Base-by-base conservation (phyloP, 176 grass and related monocot genomes). In the Carex myosuroides region DNA sequence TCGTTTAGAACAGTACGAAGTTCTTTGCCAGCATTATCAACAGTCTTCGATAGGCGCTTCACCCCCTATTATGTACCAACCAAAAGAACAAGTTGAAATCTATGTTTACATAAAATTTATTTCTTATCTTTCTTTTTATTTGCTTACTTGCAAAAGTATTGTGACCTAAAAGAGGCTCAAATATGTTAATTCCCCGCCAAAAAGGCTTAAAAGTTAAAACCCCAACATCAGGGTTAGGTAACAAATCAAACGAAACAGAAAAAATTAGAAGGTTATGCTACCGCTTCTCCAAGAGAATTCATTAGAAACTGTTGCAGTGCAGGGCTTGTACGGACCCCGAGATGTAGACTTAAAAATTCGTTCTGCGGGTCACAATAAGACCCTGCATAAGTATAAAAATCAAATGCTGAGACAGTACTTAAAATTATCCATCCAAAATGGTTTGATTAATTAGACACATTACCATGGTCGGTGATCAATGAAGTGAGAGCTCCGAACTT, bases 291-390 rank as follows among this genome's bases (percentile, higher is more conserved):
- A 79, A 98, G 92, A 85, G 95, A 93, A 88, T 79, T 94, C 79
- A 89, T 85, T 82, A 98, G 83, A 90, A 98, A 98, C 52, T 98
- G 95, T 79, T 93, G 95, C 85, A 98, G 92, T 70, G 91, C 92
- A 62, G 92, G 92, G 81, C 95, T 98, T 70, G 89, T 91, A 54
- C 86, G 89, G 85, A 90, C 90, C 10, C 95, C 95, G 75, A 91
- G 92, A 84, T 94, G 84, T 85, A 98, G 88, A 78, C 92, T 94
- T 26, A 98, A 63, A 91, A 98, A 93, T 67, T 98, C 92, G 89
- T 94, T 92, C 84, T 94, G 89, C 3, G 91, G 80, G 84, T 58
- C 89, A 87, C 92, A 98, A 87, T 93, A 84, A 62, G 85, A 77
- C 55, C 90, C 95, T 98, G 82, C 65, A 91, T 64, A 87, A 16